Conservation (phyloP, 805 yeast species). For the Kazachstania africana region DNA sequence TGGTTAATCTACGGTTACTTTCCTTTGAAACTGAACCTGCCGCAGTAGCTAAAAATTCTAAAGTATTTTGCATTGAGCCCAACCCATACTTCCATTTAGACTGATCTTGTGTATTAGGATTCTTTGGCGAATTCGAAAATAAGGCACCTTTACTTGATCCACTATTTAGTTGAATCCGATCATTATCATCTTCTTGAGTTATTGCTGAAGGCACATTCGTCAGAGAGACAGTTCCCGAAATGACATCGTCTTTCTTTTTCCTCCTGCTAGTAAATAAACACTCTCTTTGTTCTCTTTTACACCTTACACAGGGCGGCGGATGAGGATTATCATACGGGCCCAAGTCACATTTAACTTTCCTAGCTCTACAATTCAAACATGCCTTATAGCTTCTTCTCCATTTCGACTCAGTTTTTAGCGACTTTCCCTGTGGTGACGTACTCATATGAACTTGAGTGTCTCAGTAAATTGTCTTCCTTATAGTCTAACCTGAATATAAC, state of each 20-base stretch:
- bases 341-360: constrained; percentile 79
- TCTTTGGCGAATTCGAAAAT: neutral
- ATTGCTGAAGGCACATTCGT: neutral
- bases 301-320: constrained; percentile 77
- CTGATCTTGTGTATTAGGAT: constrained; percentile 1
- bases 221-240: constrained; percentile 1
- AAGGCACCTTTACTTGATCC: neutral
- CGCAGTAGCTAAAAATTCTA: constrained; percentile 63
- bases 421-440: too few species aligned
- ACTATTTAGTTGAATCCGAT: neutral
- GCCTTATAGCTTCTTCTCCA: constrained; percentile 69
- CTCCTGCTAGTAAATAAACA: constrained; percentile 31
- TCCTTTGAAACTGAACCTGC: constrained; percentile 56
- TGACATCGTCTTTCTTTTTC: neutral
- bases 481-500: too few species aligned
- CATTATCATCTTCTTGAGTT: neutral
- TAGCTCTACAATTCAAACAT: constrained; percentile 71
- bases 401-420: constrained; percentile 7
- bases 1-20: neutral
- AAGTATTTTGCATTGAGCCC: constrained; percentile 42
- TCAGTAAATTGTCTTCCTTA: too few species aligned
- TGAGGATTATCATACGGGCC: constrained; percentile 64
- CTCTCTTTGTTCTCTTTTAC: constrained; percentile 69
- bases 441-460: too few species aligned
- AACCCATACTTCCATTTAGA: constrained; percentile 18